These are phyloP conservation scores for Aegilops umbellulata DNA, from an alignment of 176 grass and related monocot species.

Conservation along the genomic window DNA sequence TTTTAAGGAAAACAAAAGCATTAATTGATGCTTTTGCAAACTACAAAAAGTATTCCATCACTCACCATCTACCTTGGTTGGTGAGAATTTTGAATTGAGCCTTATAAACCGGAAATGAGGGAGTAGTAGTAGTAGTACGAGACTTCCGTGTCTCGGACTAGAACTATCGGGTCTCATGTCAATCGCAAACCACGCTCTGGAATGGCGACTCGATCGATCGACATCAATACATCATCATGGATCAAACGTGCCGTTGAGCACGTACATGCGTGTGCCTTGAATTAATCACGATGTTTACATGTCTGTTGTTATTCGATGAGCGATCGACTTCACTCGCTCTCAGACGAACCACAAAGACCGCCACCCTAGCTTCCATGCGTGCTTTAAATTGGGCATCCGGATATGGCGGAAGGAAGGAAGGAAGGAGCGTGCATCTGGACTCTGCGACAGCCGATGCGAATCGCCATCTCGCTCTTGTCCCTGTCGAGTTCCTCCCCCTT, in stretches of 20 bases:
- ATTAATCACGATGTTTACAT: background rate
- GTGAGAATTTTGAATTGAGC: no score
- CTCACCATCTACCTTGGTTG: no score
- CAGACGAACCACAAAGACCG: background rate
- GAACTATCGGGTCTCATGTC: background rate
- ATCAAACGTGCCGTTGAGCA: background rate
- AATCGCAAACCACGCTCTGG: background rate
- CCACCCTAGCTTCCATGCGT: background rate
- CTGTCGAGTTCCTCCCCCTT: slow-evolving; percentile 1
- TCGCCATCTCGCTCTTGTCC: background rate
- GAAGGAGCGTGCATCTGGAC: slow-evolving; percentile 13
- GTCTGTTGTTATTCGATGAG: background rate
- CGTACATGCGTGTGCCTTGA: background rate
- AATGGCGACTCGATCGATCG: background rate
- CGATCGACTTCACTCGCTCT: background rate
- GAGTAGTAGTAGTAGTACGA: no score
- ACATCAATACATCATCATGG: slow-evolving; percentile 15
- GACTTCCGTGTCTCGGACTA: background rate
- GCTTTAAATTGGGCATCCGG: slow-evolving; percentile 7
- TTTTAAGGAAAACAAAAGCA: no score
- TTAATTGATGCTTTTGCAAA: no score
- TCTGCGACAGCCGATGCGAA: background rate
- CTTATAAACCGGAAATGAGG: no score
- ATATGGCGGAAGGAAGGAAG: background rate
- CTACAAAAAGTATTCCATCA: no score